Evolutionary conservation across 2,329 filamentous ascomycete species (phyloP), one percentile per base, ranked within the genome.

Genomic region (Pestalotiopsis sp.): DNA sequence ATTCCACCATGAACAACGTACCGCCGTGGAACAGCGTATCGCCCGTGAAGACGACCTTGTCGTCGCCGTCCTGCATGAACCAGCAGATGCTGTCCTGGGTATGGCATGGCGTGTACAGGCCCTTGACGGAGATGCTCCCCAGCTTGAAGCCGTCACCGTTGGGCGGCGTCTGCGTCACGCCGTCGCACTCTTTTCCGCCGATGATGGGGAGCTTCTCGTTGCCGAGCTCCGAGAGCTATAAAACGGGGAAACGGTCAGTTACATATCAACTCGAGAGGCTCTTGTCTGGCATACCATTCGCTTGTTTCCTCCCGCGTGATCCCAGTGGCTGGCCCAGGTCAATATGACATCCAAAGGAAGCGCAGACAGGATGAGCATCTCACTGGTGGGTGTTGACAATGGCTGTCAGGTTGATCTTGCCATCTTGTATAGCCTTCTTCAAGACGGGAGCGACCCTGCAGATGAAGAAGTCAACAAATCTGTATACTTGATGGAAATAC

Each of bases 51-150:
- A 99, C 94, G 7, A 88, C 95, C 75, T 89, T 91, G 68, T 87
- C 83, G 62, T 89, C 84, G 23, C 90, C 91, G 76, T 99, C 95
- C 81, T 97, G 89, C 84, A 96, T 90, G 74, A 91, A 93, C 84
- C 91, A 99, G 85, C 96, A 99, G 78, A 99, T 97, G 80, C 95
- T 98, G 83, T 99, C 96, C 83, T 98, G 95, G 1, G 96, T 99
- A 80, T 99, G 96, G 80, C 96, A 99, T 1, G 96, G 96, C 13
- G 96, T 99, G 82, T 98, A 93, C n/a, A 98, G 84, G 27, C 93
- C 92, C 78, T 89, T 95, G 68, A 98, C 92, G 14, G 88, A 87
- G 79, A 99, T 96, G 73, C 87, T 87, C 68, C 96, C 96, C 71
- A 99, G 89, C 71, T 89, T 91, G 85, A 98, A 97, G 3, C 85